Base-by-base conservation (phyloP, 208 protist species). In the Trypanosoma caninum region DNA sequence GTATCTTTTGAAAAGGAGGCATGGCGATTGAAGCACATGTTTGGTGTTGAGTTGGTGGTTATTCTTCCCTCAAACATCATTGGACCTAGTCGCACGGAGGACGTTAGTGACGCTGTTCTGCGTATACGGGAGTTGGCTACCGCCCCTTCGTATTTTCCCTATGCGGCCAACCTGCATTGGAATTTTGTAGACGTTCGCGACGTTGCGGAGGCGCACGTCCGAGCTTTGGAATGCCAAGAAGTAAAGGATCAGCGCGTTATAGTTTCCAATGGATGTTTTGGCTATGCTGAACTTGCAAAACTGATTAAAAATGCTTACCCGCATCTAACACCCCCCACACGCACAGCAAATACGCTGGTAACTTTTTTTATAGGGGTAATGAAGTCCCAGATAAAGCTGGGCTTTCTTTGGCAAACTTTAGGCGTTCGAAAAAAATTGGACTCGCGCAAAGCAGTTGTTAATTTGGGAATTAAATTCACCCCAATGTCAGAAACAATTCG, bases 121-220 rank as follows among this genome's bases (percentile, higher is more conserved):
- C 78, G 72, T 46, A 67, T 96, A 27, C 77, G 87, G 47, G 66
- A 62, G 0, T 74, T 96, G 27, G 87, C 89, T 3, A 89, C 61
- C 20, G 84, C 79, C 6, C 78, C 89, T 9, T 56, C 57, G 31
- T 77, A 73, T 58, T 90, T 91, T 40, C 89, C 89, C 10, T 93
- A 91, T 65, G 82, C 76, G 56, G 80, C 89, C 0, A 81, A 93
- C 48, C 57, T 96, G 54, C 84, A 80, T 67, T 96, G 84, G 83
- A 96, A 96, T 71, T 96, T 89, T 47, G 89, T 96, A 52, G 89
- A 96, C 44, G 78, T 96, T 34, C 78, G 84, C 56, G 89, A 96
- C 38, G 89, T 93, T 3, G 89, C 89, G 7, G 84, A 92, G 33
- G 86, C 89, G 2, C 81, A 89, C 50, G 84, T 96, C 52, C 84